A percentile compares a stretch with the other conserved stretches of the same genome.
These are phyloP conservation scores for Mycosphaerella sp. DNA, from an alignment of 2,329 filamentous ascomycete species.

Conservation along the genomic window DNA sequence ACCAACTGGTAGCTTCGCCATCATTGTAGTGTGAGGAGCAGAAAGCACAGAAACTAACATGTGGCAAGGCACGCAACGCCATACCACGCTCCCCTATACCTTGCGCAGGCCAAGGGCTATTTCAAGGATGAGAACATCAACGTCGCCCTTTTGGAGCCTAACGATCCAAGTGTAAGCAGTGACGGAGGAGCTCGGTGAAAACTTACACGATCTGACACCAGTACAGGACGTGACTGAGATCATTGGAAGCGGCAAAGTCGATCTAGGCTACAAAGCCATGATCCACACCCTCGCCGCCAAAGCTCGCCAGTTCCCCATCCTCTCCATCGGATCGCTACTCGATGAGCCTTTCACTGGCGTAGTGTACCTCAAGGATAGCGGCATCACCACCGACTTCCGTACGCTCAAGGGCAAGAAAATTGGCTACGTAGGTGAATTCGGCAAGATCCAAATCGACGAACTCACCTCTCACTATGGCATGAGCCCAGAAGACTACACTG, in stretches of 20 bases:
- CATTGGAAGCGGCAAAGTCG: slow-evolving; percentile 68
- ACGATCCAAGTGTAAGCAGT: slow-evolving; percentile 60
- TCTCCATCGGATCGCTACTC: slow-evolving; percentile 66
- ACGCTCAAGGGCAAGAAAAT: slow-evolving; percentile 70
- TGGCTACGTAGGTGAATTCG: slow-evolving; percentile 74
- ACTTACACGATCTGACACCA: slow-evolving; percentile 3
- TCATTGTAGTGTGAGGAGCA: slow-evolving; percentile 18
- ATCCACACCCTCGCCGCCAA: slow-evolving; percentile 77
- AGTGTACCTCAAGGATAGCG: slow-evolving; percentile 67
- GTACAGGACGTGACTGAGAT: slow-evolving; percentile 69
- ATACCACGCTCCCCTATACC: slow-evolving; percentile 72
- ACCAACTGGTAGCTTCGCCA: slow-evolving; percentile 63
- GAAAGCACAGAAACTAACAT: slow-evolving; percentile 3
- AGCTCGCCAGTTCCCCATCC: slow-evolving; percentile 66
- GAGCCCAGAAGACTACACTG: slow-evolving; percentile 65
- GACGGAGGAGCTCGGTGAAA: not conserved
- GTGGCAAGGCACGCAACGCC: slow-evolving; percentile 67
- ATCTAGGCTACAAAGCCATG: slow-evolving; percentile 78
- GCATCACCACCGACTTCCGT: slow-evolving; percentile 68
- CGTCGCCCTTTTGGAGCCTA: slow-evolving; percentile 69
- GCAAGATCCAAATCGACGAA: slow-evolving; percentile 65
- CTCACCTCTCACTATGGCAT: slow-evolving; percentile 73
- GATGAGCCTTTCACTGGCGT: slow-evolving; percentile 77
- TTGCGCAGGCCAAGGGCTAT: slow-evolving; percentile 69
- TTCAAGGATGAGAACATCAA: slow-evolving; percentile 71